These are phyloP conservation scores for Termitomyces sp. DNA, from an alignment of 1,284 basidiomycete species.

Conservation along the genomic window DNA sequence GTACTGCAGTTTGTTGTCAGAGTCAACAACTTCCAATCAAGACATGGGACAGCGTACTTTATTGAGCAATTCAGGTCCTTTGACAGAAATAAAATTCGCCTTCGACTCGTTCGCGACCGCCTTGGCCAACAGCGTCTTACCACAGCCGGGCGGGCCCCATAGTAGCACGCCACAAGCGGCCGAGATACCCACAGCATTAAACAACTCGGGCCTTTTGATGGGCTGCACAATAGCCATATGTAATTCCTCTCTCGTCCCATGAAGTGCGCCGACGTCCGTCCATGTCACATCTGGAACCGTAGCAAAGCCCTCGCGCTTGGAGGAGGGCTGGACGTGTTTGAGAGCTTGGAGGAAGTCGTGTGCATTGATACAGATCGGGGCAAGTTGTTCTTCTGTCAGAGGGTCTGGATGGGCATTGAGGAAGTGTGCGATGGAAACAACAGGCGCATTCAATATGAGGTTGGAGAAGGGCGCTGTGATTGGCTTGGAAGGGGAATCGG, in stretches of 20 bases:
- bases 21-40: neutral
- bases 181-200: constrained; percentile 81
- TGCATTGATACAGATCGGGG: constrained; percentile 74
- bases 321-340: constrained; percentile 87
- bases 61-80: constrained; percentile 94
- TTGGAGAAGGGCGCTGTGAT: constrained; percentile 38
- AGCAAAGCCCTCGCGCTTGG: constrained; percentile 96
- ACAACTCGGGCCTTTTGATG: constrained; percentile 86
- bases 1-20: constrained; percentile 53
- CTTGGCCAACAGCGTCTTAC: constrained; percentile 94
- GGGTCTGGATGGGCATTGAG: constrained; percentile 81
- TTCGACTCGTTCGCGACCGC: constrained; percentile 93
- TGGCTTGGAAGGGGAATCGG: constrained; percentile 8
- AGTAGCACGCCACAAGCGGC: constrained; percentile 88
- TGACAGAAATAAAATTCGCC: constrained; percentile 97
- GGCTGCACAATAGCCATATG: constrained; percentile 98
- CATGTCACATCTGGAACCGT: constrained; percentile 95
- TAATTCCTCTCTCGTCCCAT: constrained; percentile 82
- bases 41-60: constrained; percentile 51
- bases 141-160: constrained; percentile 99
- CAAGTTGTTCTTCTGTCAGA: constrained; percentile 73
- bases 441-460: constrained; percentile 37
- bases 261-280: constrained; percentile 92
- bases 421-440: constrained; percentile 83
- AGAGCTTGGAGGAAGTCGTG: constrained; percentile 80